Base-by-base conservation (phyloP, 1,284 basidiomycete species). In the Trichosporon sp. region DNA sequence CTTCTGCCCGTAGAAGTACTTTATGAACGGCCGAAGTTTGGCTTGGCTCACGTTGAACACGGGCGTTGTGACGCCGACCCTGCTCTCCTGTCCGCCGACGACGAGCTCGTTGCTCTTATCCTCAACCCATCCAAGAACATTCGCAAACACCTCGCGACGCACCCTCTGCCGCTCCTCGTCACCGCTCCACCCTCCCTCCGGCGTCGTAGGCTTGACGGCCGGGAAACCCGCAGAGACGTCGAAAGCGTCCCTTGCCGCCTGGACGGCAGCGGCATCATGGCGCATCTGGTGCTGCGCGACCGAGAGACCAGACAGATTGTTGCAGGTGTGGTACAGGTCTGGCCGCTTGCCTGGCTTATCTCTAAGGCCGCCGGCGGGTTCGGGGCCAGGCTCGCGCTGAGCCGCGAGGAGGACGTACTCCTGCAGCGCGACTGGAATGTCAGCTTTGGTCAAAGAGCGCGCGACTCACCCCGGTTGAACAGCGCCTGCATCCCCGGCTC, bases 291-390 rank as follows among this genome's bases (percentile, higher is more conserved):
- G 93, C 80, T 97, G 95, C 0, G 95, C 92, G 0, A 90, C 86
- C 0, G 94, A 92, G n/a, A 96, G 86, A 7, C 95, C 95, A 6
- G 93, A 88, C 2, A 97, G 88, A 79, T 93, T 94, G 83, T 96
- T 97, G 64, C 93, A 85, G 0, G 95, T 96, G 78, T 98, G 96
- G 81, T 98, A 98, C 40, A 92, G 87, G 81, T 98, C 95, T 14
- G 94, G 86, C 31, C 84, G 81, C 91, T 97, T 98, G 63, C 92
- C 92, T 10, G 96, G 97, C 81, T 99, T 99, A 81, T 99, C 96
- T 11, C 94, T 87, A 68, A 99, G 84, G 8, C 96, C 96, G 12
- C 95, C 96, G 0, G 89, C 87, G 11, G 54, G 38, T 1, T 77
- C 78, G 8, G 77, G 65, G 12, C 66, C 51, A 0, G 35, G 19